Conservation (phyloP, 2,329 filamentous ascomycete genomes). For the Fusarium sp. region DNA sequence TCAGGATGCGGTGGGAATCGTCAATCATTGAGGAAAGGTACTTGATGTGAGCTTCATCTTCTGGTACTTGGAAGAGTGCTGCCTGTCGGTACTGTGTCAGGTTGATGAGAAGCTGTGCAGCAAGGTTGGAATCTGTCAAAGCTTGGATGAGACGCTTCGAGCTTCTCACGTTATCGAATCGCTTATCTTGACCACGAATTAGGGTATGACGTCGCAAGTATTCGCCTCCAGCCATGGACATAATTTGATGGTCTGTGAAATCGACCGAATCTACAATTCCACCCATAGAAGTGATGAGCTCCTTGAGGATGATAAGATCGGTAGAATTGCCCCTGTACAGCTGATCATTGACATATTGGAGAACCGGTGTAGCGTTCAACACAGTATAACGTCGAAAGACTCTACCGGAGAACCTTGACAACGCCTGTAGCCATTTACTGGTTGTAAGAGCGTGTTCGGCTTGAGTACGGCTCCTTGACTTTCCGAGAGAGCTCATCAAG, state of each 20-base stretch:
- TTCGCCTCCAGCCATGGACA: slow-evolving; percentile 89
- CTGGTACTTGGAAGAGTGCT: slow-evolving; percentile 80
- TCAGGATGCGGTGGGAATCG: slow-evolving; percentile 85
- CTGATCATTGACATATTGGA: slow-evolving; percentile 91
- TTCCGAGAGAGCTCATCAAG: slow-evolving; percentile 78
- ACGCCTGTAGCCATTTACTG: slow-evolving; percentile 89
- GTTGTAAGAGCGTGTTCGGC: slow-evolving; percentile 76
- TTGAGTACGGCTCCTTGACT: slow-evolving; percentile 71
- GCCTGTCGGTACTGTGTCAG: slow-evolving; percentile 90
- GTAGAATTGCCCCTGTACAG: slow-evolving; percentile 85
- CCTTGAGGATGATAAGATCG: slow-evolving; percentile 90
- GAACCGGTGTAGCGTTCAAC: slow-evolving; percentile 84
- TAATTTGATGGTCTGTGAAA: slow-evolving; percentile 87
- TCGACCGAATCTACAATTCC: slow-evolving; percentile 88
- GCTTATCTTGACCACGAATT: slow-evolving; percentile 81
- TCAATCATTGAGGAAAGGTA: slow-evolving; percentile 88
- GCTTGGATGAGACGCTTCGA: slow-evolving; percentile 84
- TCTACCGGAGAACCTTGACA: slow-evolving; percentile 90
- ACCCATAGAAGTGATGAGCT: slow-evolving; percentile 91
- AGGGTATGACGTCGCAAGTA: slow-evolving; percentile 83
- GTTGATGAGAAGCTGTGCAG: slow-evolving; percentile 85
- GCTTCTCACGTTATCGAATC: slow-evolving; percentile 78
- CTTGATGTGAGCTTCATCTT: slow-evolving; percentile 84
- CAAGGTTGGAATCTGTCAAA: slow-evolving; percentile 80
- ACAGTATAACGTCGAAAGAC: slow-evolving; percentile 87